Percentiles rank a stretch among this genome's conserved stretches.
phyloP scores from a whole-genome alignment of 176 grass and related monocot species.

The bread wheat (Triticum aestivum) region IWGSC_CS_RefSeq_v2.1 NC_057806.1:591797705-591798204 shows the following conservation, averaged over 20 bases:
- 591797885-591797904: neutral
- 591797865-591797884: neutral
- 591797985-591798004: neutral
- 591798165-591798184: no score
- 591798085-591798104: no score
- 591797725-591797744: neutral
- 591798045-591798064: neutral
- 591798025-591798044: neutral
- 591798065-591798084: no score
- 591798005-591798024: neutral
- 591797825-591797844: neutral
- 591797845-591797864: neutral
- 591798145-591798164: no score
- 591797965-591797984: neutral
- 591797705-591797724: neutral
- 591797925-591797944: neutral
- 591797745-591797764: neutral
- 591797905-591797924: neutral
- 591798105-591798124: no score
- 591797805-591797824: conserved; percentile 1
- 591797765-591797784: neutral
- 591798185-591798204: no score
- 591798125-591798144: no score
- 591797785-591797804: neutral
- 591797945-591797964: neutral